Evolutionary conservation across 192 early-diverging fungal species (phyloP).

Genomic region (Ambispora gerdemannii): DNA sequence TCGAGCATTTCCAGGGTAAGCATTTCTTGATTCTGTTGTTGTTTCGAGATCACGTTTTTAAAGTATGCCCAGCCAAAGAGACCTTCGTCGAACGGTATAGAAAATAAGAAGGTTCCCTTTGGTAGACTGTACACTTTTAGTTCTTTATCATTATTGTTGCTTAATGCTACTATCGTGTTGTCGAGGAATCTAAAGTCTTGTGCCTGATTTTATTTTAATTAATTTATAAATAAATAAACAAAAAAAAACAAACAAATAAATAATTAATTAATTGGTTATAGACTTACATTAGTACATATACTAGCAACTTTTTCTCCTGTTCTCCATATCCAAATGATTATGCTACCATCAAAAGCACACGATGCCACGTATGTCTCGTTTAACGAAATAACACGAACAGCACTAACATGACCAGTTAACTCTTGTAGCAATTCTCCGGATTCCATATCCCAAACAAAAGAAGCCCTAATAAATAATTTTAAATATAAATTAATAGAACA

Average conservation of each 20-base stretch:
- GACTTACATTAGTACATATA: conserved; percentile 21
- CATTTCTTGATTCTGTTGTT: too few relatives aligned
- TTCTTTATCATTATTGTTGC: background rate
- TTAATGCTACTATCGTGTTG: conserved; percentile 2
- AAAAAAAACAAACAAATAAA: background rate
- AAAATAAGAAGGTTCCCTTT: conserved; percentile 5
- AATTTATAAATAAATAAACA: background rate
- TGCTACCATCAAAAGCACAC: conserved; percentile 24
- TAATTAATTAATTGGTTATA: too few relatives aligned
- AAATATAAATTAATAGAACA: background rate
- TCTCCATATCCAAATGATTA: conserved; percentile 30
- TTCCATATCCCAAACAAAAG: conserved; percentile 31
- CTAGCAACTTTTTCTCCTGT: conserved; percentile 25
- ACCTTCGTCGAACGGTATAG: conserved; percentile 12
- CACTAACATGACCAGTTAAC: conserved; percentile 22
- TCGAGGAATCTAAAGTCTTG: conserved; percentile 4
- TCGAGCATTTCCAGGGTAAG: too few relatives aligned
- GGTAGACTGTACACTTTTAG: conserved; percentile 20
- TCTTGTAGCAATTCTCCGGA: conserved; percentile 18
- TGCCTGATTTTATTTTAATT: background rate
- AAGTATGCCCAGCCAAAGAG: conserved; percentile 11
- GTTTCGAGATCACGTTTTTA: conserved; percentile 19
- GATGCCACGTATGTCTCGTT: conserved; percentile 16
- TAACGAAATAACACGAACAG: conserved; percentile 22
- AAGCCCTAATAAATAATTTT: background rate